Evolutionary conservation across 305 asterid genomes (phyloP).

Genomic region (Fraxinus dipetala): DNA sequence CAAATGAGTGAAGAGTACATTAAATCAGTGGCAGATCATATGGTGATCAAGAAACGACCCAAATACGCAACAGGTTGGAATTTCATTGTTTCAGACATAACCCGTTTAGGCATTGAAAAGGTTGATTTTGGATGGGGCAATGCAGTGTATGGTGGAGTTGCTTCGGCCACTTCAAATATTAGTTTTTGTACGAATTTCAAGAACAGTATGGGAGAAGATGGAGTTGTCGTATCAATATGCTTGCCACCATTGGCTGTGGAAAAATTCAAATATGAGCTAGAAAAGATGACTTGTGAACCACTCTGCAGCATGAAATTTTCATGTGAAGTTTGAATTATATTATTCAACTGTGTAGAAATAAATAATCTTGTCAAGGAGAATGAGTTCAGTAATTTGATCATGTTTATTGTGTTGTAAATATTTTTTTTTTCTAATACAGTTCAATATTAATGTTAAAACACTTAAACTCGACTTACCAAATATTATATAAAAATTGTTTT

Average conservation of each 20-base stretch:
- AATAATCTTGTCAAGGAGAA: neutral
- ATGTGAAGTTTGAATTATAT: too few relatives aligned
- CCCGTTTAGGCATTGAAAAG: conserved; percentile 3
- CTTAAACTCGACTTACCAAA: too few relatives aligned
- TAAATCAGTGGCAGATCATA: neutral
- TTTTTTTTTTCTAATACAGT: too few relatives aligned
- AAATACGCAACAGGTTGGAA: neutral
- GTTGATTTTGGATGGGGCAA: conserved; percentile 31
- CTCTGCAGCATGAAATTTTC: neutral
- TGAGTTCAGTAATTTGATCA: neutral
- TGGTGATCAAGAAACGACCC: neutral
- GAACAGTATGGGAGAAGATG: neutral
- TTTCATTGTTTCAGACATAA: neutral
- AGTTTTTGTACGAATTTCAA: neutral
- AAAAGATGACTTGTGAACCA: neutral
- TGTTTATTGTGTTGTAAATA: neutral
- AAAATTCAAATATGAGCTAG: conserved; percentile 14
- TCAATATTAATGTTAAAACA: neutral
- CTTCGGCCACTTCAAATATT: neutral
- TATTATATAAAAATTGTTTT: too few relatives aligned
- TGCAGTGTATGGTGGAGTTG: conserved; percentile 18
- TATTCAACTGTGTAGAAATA: neutral
- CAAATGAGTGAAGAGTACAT: conserved; percentile 8
- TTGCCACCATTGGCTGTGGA: conserved; percentile 21
- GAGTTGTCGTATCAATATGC: conserved; percentile 13